Evolutionary conservation across 257 asterid species (phyloP), one percentile per base, ranked within the genome.

Genomic region (Primulina huaijiensis): DNA sequence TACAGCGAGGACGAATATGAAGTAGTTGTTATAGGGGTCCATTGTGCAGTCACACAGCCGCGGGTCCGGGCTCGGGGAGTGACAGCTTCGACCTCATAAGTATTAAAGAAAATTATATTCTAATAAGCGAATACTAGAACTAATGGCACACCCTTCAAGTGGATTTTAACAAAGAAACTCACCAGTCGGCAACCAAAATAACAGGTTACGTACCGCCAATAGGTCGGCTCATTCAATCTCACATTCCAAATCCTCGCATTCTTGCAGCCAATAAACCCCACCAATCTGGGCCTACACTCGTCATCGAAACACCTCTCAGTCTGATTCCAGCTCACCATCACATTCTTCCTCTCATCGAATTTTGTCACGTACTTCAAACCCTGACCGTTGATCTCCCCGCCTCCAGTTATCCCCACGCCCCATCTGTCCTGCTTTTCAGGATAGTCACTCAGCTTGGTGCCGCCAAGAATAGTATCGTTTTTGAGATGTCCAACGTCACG

Each of bases 371-470:
- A 93, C 76, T 81, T 59, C 89, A 82, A 67, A 27, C 98, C 96
- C 81, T 93, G 98, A 3, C 98, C 98, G 76, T 93, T 88, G 73
- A 93, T 86, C 86, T 87, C 97, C 61, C 98, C 97, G 63, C 96
- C 97, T 72, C 98, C 95, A 43, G 90, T 89, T 67, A 93, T 90
- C 69, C 97, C 97, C 65, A 89, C 90, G 25, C 90, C 90, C 98
- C 98, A 93, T 71, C 40, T 79, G 7, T 80, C 87, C 65, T 73
- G 85, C 80, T 82, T 77, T 59, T 68, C 72, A 20, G 98, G 95
- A 67, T 87, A 93, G 81, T 90, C 98, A 5, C 72, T 50, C 76
- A 84, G 50, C 69, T 73, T 77, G 1, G 96, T 70, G 5, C 97
- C 97, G n/a, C 92, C 99, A 40, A 88, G 74, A 11, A 92, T 67